A percentile compares a stretch with the other conserved stretches of the same genome.
These are phyloP conservation scores for Scheffersomyces segobiensis DNA, from an alignment of 1,139 yeast species.

Conservation along the genomic window DNA sequence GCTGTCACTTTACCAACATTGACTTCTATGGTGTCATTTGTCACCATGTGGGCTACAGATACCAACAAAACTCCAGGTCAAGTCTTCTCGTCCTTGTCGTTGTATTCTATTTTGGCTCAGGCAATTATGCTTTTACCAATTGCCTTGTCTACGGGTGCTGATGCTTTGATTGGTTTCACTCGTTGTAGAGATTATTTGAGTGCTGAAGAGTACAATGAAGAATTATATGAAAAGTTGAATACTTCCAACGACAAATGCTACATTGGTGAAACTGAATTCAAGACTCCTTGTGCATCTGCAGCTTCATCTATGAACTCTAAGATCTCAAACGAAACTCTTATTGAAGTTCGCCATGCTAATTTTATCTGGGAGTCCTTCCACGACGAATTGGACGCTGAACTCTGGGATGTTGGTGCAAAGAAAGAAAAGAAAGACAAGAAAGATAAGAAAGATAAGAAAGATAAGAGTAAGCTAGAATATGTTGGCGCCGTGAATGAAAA, in stretches of 20 bases:
- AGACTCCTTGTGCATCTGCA: neutral
- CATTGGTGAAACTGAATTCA: constrained; percentile 13
- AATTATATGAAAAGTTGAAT: constrained; percentile 19
- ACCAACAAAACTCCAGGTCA: constrained; percentile 38
- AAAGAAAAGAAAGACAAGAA: constrained; percentile 14
- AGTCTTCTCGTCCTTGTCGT: constrained; percentile 52
- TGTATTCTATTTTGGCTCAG: constrained; percentile 52
- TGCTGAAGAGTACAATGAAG: constrained; percentile 36
- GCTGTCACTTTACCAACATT: constrained; percentile 35
- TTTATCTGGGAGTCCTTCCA: constrained; percentile 39
- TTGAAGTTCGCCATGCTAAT: constrained; percentile 32
- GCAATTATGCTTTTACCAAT: constrained; percentile 55
- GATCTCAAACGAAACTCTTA: constrained; percentile 10
- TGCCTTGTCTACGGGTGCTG: constrained; percentile 56
- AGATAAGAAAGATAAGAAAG: constrained; percentile 12
- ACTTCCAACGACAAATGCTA: constrained; percentile 14
- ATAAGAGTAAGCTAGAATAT: constrained; percentile 4
- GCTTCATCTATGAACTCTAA: neutral
- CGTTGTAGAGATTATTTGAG: constrained; percentile 47
- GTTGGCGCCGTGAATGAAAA: constrained; percentile 5
- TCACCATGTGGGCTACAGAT: constrained; percentile 44
- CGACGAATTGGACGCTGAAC: constrained; percentile 26
- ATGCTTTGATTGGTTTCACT: constrained; percentile 52
- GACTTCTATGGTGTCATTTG: constrained; percentile 26
- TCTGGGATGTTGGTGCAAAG: constrained; percentile 26